These are phyloP conservation scores for Schrenkiella parvula DNA, from an alignment of 345 rosid genomes.

Conservation along the genomic window DNA sequence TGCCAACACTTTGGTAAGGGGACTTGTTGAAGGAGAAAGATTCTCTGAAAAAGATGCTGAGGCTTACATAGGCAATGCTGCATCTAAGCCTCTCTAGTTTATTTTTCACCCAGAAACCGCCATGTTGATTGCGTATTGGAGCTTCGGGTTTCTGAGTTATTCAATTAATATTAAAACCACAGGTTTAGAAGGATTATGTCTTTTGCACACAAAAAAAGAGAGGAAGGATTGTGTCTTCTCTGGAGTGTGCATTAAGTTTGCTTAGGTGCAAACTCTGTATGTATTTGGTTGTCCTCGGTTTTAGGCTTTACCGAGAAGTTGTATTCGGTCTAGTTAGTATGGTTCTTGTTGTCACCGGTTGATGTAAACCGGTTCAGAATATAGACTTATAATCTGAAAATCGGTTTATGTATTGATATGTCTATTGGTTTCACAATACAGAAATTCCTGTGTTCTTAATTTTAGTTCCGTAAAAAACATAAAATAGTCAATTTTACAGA, in stretches of 20 bases:
- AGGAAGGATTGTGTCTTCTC: not conserved
- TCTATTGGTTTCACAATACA: not conserved
- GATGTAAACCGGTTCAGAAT: not conserved
- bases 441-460: not conserved
- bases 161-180: not conserved
- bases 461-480: not conserved
- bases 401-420: not conserved
- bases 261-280: not conserved
- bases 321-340: conserved; percentile 8
- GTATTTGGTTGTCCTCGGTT: not conserved
- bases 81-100: conserved; percentile 44
- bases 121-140: not conserved
- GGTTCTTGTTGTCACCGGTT: not conserved
- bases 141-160: conserved; percentile 9
- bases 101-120: conserved; percentile 6
- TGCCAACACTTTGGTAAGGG: conserved; percentile 47
- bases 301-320: conserved; percentile 5
- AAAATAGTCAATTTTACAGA: not conserved
- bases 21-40: conserved; percentile 72
- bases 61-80: conserved; percentile 61
- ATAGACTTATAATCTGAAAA: not conserved
- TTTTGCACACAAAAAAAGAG: too few relatives aligned
- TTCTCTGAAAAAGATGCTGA: conserved; percentile 55
- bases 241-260: conserved; percentile 2
- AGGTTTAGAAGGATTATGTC: not conserved